Evolutionary conservation across 1,139 yeast genomes (phyloP), one percentile per base, ranked within the genome.

Genomic region (Yueomyces sp.): DNA sequence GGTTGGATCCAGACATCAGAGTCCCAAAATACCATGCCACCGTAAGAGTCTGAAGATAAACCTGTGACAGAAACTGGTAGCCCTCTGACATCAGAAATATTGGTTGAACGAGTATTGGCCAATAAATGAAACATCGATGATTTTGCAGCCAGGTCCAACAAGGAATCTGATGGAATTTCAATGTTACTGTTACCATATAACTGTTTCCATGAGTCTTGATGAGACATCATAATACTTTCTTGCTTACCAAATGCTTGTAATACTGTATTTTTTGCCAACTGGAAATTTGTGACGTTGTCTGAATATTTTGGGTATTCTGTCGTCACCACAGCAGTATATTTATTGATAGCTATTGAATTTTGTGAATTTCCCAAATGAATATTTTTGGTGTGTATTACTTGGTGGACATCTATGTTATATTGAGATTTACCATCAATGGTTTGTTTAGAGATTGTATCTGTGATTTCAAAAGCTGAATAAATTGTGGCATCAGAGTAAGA

Each of bases 11-110:
- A 84, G 34, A 81, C 57, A 59, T 84, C 95, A 1, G 89, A 70
- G 59, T 84, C 95, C 94, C 95, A 84, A 57, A 83, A 84, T 3
- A 82, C 84, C 76, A 82, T 69, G 0, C 94, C 94, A n/a, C 76
- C 94, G 57, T 84, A 84, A 28, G 89, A 78, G 56, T 84, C 94
- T 0, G 91, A 78, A 11, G 87, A 77, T 33, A 83, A 66, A 0
- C 95, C 95, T 19, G 73, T 64, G 1, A 80, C 82, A 4, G 77
- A 69, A 47, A 72, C 62, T 39, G 74, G 85, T 60, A 52, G 58
- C 1, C 81, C 83, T 31, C 68, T 63, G 0, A 78, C 71, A 6
- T 70, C 66, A 1, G 76, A 61, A 2, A 60, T 54, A 41, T 59
- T 54, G 36, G 48, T 48, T 4, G 53, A 46, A 41, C 89, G 68